Base-by-base conservation (phyloP, 352 stramenopile genomes). In the Phytophthora pistaciae region DNA sequence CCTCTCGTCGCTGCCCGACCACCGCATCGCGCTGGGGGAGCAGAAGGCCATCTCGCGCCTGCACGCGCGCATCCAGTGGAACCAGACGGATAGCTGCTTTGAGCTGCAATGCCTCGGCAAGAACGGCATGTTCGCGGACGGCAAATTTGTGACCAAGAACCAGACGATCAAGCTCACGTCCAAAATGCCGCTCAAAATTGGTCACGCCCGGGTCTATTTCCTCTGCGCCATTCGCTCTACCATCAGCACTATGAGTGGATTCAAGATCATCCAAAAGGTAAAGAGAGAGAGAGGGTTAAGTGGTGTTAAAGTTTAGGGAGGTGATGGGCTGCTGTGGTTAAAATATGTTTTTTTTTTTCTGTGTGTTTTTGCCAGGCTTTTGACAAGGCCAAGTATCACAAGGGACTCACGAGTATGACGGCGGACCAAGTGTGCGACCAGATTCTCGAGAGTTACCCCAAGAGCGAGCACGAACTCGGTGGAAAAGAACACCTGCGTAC, bases 21-120 rank as follows among this genome's bases (percentile, higher is more conserved):
- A 83, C 44, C 84, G 83, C 53, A 78, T 96, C 36, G 61, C 77
- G 14, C 66, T 96, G 21, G 89, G 89, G n/a, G 89, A 96, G 56
- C 86, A 94, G 48, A 96, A 94, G 61, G 82, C 89, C 52, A 90
- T 96, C 48, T 95, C 87, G 13, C 61, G 89, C 5, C 72, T 88
- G 52, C 89, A 96, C 60, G 89, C 86, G 61, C 82, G 84, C 40
- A 93, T 96, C 68, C 76, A 91, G 50, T 96, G 89, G 89, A 95
- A 85, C 55, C 74, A 85, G 49, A 80, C 78, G 18, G 87, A 91
- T 59, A 85, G 84, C 60, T 86, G 83, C 72, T 94, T 96, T 54
- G 85, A 96, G 71, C 52, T 96, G 44, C 68, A 83, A 48, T 92
- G 87, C 70, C 70, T 96, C 6, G 89, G 89, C 56, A 96, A 96